phyloP scores from a whole-genome alignment of 495 filamentous ascomycete genomes.

The Penicillium mononematosum region DNA sequence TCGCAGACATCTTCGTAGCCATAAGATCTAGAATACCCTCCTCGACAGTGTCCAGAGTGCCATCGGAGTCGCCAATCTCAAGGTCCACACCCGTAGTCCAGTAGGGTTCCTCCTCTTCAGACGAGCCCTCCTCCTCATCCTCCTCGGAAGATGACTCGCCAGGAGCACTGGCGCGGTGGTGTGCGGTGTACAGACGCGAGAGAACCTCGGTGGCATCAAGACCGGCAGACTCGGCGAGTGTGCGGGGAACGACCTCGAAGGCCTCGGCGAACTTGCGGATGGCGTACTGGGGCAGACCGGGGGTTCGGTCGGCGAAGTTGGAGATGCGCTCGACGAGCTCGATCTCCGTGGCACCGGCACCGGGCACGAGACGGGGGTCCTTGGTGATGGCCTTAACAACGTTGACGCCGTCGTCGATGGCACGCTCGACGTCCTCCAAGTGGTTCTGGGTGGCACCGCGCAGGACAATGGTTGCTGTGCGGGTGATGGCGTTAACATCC shows the following conservation, averaged over 20 bases:
- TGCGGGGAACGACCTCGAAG: slow-evolving; percentile 94
- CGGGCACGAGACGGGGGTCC: slow-evolving; percentile 86
- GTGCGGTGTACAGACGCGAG: slow-evolving; percentile 86
- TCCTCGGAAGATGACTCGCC: slow-evolving; percentile 37
- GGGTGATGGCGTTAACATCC: slow-evolving; percentile 81
- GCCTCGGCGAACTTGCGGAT: slow-evolving; percentile 98
- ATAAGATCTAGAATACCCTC: slow-evolving; percentile 92
- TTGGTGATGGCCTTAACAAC: slow-evolving; percentile 98
- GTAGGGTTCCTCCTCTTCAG: slow-evolving; percentile 61
- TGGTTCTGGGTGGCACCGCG: slow-evolving; percentile 97
- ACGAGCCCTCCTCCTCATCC: slow-evolving; percentile 40
- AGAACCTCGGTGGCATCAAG: slow-evolving; percentile 95
- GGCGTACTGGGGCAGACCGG: slow-evolving; percentile 87
- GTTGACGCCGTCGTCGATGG: slow-evolving; percentile 97
- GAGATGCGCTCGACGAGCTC: slow-evolving; percentile 91
- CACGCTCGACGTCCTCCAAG: slow-evolving; percentile 94
- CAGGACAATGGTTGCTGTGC: slow-evolving; percentile 92
- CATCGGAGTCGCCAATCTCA: slow-evolving; percentile 75
- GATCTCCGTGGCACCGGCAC: slow-evolving; percentile 93
- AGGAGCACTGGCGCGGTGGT: slow-evolving; percentile 56
- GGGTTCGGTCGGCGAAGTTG: slow-evolving; percentile 84
- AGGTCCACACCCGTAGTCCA: slow-evolving; percentile 94
- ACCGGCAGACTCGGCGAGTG: slow-evolving; percentile 89
- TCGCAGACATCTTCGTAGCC: slow-evolving; percentile 90
- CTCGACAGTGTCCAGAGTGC: slow-evolving; percentile 82